Evolutionary conservation across 192 early-diverging fungal species (phyloP).

Genomic region (Linnemannia zychae): DNA sequence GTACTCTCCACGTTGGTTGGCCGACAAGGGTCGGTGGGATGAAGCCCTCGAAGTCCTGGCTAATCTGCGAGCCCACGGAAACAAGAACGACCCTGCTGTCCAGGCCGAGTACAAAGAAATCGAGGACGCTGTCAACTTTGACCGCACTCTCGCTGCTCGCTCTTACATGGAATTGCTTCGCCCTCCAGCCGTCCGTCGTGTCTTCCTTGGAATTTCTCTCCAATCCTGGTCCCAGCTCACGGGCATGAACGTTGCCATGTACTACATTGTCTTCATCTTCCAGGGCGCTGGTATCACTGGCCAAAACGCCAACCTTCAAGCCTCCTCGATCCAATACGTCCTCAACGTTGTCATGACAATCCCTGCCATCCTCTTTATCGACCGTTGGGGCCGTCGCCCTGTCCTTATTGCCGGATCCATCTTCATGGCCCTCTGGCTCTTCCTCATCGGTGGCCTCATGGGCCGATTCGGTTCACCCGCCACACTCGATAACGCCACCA

Average conservation of each 20-base stretch:
- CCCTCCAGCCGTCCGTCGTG: constrained; percentile 65
- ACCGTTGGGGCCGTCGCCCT: constrained; percentile 84
- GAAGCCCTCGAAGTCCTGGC: constrained; percentile 77
- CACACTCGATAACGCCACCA: constrained; percentile 21
- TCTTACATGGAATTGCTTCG: constrained; percentile 72
- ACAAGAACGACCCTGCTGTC: constrained; percentile 66
- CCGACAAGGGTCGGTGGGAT: constrained; percentile 73
- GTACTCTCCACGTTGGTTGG: constrained; percentile 88
- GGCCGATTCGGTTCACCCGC: constrained; percentile 39
- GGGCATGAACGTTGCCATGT: constrained; percentile 91
- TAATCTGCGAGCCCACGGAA: constrained; percentile 73
- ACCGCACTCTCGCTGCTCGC: constrained; percentile 71
- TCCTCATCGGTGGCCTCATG: constrained; percentile 73
- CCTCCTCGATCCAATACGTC: constrained; percentile 78
- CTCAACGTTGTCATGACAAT: constrained; percentile 88
- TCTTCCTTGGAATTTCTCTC: constrained; percentile 75
- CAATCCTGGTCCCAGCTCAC: constrained; percentile 86
- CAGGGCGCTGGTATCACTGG: constrained; percentile 58
- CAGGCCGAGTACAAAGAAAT: constrained; percentile 79
- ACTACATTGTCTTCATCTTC: constrained; percentile 70
- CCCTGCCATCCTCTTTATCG: constrained; percentile 86
- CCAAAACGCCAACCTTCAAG: constrained; percentile 63
- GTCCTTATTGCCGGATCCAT: constrained; percentile 80
- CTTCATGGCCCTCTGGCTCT: constrained; percentile 73
- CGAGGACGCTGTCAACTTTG: constrained; percentile 73